Evolutionary conservation across 805 yeast genomes (phyloP), one percentile per base, ranked within the genome.

Genomic region (Starmerella apicola): DNA sequence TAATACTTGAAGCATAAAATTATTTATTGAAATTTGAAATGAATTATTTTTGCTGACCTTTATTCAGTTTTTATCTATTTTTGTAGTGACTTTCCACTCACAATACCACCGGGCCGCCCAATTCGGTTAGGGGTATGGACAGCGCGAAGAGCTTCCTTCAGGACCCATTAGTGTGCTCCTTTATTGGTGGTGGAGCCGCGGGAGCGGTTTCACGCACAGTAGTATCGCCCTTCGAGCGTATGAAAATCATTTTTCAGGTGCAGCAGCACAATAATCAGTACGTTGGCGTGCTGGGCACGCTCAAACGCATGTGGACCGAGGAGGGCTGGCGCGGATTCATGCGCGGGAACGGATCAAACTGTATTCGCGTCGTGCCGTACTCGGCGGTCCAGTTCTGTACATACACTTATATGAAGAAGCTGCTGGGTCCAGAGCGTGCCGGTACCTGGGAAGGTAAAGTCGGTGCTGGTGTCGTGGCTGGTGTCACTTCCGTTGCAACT

Each of bases 141-240:
- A 27, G 15, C 17, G 7, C 31, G 6, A 16, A 12, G 13, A 7
- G 18, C 23, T 32, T 36, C 23, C 7, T 44, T 4, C 30, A 36
- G 36, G 46, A 49, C 21, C 67, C 68, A n/a, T 53, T 61, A 10
- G 70, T 71, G 24, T 67, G 84, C 2, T 83, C 96, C 1, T 84
- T 88, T 54, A 66, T 86, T 21, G 97, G 95, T 5, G 98, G 98
- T 41, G 95, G 96, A 38, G 69, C 81, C 0, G 98, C 97, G 0
- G 98, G 97, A 42, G 97, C 95, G 20, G 76, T 86, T 24, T 81
- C 94, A 1, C 67, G 97, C 39, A 88, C 97, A 0, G 83, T 81
- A 1, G 95, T 86, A 5, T 82, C 95, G 10, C 98, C 98, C 1
- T 76, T 88, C 60, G 98, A 88, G 59, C 67, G 98, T 50, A 93